These are phyloP conservation scores for Rhodamnia rubescens DNA, from an alignment of 345 rosid species.

Conservation along the genomic window DNA sequence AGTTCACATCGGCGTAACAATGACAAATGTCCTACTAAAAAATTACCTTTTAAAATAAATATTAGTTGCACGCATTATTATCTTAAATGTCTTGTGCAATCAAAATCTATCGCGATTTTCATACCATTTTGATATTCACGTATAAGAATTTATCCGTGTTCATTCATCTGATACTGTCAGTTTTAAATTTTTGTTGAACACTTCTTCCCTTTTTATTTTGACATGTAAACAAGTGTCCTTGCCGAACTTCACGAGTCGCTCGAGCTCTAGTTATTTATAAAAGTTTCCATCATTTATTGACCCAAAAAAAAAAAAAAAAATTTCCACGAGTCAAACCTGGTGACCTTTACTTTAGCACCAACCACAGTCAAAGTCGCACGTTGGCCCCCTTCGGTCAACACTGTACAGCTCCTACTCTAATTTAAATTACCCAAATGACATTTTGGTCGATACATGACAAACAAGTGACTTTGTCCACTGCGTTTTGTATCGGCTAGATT, in stretches of 20 bases:
- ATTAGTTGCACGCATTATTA: not conserved
- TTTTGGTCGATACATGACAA: not conserved
- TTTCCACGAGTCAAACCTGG: not conserved
- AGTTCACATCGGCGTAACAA: not conserved
- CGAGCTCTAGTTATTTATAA: too few species aligned
- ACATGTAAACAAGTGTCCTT: too few species aligned
- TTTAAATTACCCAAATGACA: not conserved
- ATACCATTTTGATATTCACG: not conserved
- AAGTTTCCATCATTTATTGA: too few species aligned
- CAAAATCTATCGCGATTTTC: not conserved
- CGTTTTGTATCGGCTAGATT: not conserved
- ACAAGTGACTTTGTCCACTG: not conserved
- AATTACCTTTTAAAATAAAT: not conserved
- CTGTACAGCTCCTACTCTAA: not conserved
- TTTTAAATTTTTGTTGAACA: too few species aligned
- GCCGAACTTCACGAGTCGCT: too few species aligned
- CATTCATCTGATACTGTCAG: too few species aligned
- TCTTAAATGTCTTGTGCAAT: not conserved
- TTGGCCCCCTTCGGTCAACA: not conserved
- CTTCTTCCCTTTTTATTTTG: too few species aligned
- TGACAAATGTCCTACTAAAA: not conserved
- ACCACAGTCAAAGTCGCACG: not conserved
- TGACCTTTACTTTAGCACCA: not conserved
- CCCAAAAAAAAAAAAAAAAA: too few species aligned
- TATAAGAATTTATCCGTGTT: rapidly evolving